Base-by-base conservation (phyloP, 176 grass and related monocot genomes). In the Ananas comosus region DNA sequence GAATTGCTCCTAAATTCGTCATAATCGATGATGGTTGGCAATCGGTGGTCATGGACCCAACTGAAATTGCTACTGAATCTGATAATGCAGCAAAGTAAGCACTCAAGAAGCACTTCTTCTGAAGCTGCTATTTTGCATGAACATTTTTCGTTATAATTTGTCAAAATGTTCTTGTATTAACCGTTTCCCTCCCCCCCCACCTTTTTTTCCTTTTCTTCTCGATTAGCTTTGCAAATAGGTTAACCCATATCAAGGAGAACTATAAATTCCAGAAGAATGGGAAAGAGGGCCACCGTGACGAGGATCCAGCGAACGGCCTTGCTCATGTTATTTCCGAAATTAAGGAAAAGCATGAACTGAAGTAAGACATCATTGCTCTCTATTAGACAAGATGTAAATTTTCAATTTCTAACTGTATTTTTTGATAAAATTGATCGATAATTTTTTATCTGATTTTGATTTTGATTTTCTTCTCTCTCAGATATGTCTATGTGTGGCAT, bases 21-120 rank as follows among this genome's bases (percentile, higher is more conserved):
- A 91, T 91, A 83, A 88, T 96, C 21, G 87, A 96, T 63, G 91
- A 96, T 0, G 87, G 91, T 68, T 96, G 91, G 91, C 87, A 91
- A 25, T 88, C 85, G 2, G 74, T 91, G 11, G 50, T 22, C 58
- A 96, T 96, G 88, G 88, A 96, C 68, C 70, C 76, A 42, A 51
- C 49, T 12, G 88, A 80, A 57, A 81, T 83, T 68, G 77, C 82
- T 2, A 76, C 64, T 27, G 10, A 81, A 79, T 13, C 85, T 48
- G 88, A 86, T 72, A 91, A 83, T 71, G 52, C 88, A 65, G 88
- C 91, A 67, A 96, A 96, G 91, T 96, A 79, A 81, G 80, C 17
- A 72, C 13, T 48, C 28, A 23, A 22, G 21, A 69, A 16, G 13
- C 48, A 69, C 49, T 69, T 23, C 6, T 61, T 9, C 8, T 11